phyloP scores from a whole-genome alignment of 2,329 filamentous ascomycete genomes.

The Triangularia verruculosa region DNA sequence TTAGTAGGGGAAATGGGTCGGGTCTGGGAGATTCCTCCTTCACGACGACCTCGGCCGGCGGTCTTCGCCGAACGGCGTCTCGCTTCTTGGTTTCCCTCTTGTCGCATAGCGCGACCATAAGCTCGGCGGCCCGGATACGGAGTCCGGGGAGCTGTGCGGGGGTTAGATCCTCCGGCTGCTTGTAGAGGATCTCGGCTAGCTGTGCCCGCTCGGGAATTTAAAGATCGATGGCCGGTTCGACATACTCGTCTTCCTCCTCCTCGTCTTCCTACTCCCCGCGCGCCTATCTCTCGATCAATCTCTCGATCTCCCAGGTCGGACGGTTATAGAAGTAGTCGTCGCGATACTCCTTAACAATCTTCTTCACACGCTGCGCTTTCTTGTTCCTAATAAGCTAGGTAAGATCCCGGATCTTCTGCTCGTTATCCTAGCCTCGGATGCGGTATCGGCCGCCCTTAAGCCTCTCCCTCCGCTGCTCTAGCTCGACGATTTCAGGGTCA shows the following conservation, averaged over 20 bases:
- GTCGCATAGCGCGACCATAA: too few species aligned
- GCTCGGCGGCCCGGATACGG: conserved; percentile 15
- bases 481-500: conserved; percentile 30
- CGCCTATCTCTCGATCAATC: too few species aligned
- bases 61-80: too few species aligned
- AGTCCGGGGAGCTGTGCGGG: conserved; percentile 11
- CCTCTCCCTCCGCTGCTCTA: too few species aligned
- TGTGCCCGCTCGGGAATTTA: conserved; percentile 18
- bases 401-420: neutral
- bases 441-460: neutral
- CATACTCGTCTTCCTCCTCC: too few species aligned
- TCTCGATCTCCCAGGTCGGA: too few species aligned
- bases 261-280: too few species aligned
- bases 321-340: too few species aligned
- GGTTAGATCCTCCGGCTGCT: conserved; percentile 18
- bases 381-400: neutral
- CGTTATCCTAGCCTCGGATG: neutral
- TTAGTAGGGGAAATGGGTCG: conserved; percentile 18
- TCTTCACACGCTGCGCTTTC: neutral
- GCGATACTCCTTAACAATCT: neutral
- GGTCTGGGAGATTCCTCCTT: conserved; percentile 15
- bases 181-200: conserved; percentile 18
- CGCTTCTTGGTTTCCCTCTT: too few species aligned
- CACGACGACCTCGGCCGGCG: conserved; percentile 2
- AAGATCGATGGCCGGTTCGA: conserved; percentile 14